phyloP scores from a whole-genome alignment of 257 asterid genomes.

The Solanum lignicaule region DNA sequence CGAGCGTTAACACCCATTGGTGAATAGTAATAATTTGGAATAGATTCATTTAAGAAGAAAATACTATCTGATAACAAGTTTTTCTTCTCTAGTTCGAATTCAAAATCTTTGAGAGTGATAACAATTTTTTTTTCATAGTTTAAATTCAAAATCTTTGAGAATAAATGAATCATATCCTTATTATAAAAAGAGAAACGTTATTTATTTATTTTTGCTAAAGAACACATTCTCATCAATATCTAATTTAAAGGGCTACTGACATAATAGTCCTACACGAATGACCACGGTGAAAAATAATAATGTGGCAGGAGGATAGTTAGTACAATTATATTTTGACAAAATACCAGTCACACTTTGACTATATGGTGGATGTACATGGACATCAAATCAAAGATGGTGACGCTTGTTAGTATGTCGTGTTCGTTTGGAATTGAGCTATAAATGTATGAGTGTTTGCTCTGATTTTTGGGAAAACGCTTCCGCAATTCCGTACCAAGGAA shows the following conservation, averaged over 20 bases:
- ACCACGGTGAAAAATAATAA: neutral
- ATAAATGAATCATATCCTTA: neutral
- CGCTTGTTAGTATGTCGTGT: slow-evolving; percentile 24
- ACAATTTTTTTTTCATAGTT: neutral
- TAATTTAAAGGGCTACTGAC: neutral
- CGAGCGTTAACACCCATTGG: too few relatives aligned
- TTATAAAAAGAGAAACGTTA: neutral
- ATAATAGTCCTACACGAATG: neutral
- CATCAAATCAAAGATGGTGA: slow-evolving; percentile 35
- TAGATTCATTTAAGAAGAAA: too few relatives aligned
- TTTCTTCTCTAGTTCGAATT: neutral
- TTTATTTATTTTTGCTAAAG: neutral
- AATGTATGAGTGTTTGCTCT: neutral
- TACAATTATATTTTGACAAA: neutral
- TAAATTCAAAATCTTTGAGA: neutral
- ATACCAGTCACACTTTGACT: neutral
- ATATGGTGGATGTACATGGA: neutral
- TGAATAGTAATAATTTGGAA: neutral
- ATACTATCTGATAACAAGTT: neutral
- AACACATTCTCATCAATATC: neutral
- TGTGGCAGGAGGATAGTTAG: neutral
- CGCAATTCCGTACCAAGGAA: too few relatives aligned
- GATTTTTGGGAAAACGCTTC: too few relatives aligned
- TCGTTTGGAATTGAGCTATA: slow-evolving; percentile 29
- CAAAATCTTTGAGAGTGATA: neutral